Evolutionary conservation across 202 grass and related monocot genomes (phyloP), one percentile per base, ranked within the genome.

Genomic region (Carex sylvatica): DNA sequence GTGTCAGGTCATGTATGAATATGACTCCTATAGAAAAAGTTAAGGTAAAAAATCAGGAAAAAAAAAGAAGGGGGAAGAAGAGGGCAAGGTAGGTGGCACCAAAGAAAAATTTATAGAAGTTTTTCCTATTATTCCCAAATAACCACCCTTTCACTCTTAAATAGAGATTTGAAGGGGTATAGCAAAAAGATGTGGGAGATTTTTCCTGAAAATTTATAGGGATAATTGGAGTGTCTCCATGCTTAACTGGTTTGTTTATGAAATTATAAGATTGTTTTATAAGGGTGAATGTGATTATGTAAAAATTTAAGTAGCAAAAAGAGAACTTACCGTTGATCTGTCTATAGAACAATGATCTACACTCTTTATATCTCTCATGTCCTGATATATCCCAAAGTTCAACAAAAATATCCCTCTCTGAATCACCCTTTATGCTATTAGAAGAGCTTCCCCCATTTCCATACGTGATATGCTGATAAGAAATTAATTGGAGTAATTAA

Each of bases 351-450:
- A 94, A 69, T 82, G 90, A 88, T 75, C 95, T 90, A 8, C 90
- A 94, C 0, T 98, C 87, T 89, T 94, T 92, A 78, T 98, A 98
- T 33, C 95, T 89, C 55, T 98, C 90, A 64, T 98, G 95, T 35
- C 95, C 95, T 58, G 92, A 93, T 66, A 98, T 78, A 87, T 98
- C 95, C 95, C 95, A 98, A 80, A 98, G 90, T 79, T 98, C 95
- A 64, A 98, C 88, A 91, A 98, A 98, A 79, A 94, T 91, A 68
- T 93, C 90, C 46, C 95, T 92, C 85, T 94, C 90, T 79, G 88
- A 53, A 83, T 98, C 95, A 66, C 85, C 81, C 22, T 90, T 90
- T 59, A 91, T 84, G 74, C 80, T 85, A 78, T 82, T 90, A 82
- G 88, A 94, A 6, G 92, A 94, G 88, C 85, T 88, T 74, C 88